A percentile compares a stretch with the other conserved stretches of the same genome.
phyloP scores from a whole-genome alignment of 495 filamentous ascomycete species.

The Podospora appendiculata region DNA sequence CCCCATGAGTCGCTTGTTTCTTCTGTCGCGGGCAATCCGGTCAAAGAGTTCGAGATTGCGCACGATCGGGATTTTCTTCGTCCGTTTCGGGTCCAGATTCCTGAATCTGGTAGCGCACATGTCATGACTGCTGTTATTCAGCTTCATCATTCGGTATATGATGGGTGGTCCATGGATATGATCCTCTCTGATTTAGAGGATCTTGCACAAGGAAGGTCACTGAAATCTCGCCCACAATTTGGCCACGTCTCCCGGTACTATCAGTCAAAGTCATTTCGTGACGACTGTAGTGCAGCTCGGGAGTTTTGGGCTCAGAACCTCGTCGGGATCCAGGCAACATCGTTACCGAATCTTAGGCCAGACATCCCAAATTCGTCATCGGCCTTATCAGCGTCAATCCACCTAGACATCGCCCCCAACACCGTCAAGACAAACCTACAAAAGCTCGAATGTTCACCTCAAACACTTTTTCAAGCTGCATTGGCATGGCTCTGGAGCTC shows the following conservation, averaged over 20 bases:
- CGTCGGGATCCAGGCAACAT: slow-evolving; percentile 27
- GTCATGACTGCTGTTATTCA: slow-evolving; percentile 31
- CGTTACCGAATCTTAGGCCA: slow-evolving; percentile 34
- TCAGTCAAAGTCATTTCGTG: slow-evolving; percentile 10
- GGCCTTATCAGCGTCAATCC: slow-evolving; percentile 5
- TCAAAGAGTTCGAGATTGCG: slow-evolving; percentile 16
- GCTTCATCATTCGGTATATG: slow-evolving; percentile 74
- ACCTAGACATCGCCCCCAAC: slow-evolving; percentile 15
- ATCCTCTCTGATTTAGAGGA: slow-evolving; percentile 54
- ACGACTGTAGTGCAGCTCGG: slow-evolving; percentile 19
- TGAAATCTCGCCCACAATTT: slow-evolving; percentile 43
- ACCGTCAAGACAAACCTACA: slow-evolving; percentile 3
- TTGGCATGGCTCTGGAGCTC: slow-evolving; percentile 56
- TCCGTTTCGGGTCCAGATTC: slow-evolving; percentile 51
- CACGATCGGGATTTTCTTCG: slow-evolving; percentile 38
- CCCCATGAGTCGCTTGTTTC: slow-evolving; percentile 35
- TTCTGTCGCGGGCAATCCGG: slow-evolving; percentile 2
- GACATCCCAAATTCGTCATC: slow-evolving; percentile 1
- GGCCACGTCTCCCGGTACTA: slow-evolving; percentile 36
- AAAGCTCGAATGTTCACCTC: slow-evolving; percentile 27
- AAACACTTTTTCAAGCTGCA: slow-evolving; percentile 64
- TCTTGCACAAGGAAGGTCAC: slow-evolving; percentile 22
- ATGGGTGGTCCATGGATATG: slow-evolving; percentile 77
- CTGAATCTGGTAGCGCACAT: slow-evolving; percentile 3
- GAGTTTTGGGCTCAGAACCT: slow-evolving; percentile 53